Percentiles rank a stretch among this genome's conserved stretches.
Evolutionary conservation across 169 alveolate species (phyloP).

Genomic region (Cytauxzoon felis): DNA sequence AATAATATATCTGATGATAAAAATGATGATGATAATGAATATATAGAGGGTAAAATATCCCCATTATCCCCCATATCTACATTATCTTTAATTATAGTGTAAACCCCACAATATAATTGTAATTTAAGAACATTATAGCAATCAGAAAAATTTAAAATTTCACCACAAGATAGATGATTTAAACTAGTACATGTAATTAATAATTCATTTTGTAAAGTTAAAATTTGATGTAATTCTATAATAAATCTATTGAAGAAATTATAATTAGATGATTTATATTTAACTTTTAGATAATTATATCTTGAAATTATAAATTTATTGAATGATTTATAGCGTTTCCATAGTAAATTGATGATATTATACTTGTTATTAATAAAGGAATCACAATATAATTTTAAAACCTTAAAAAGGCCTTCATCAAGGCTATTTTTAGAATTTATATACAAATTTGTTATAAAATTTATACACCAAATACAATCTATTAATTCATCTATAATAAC

Average conservation of each 20-base stretch:
- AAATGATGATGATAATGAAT: no score
- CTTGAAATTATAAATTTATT: background rate
- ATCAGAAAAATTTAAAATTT: background rate
- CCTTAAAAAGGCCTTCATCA: background rate
- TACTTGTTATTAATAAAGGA: background rate
- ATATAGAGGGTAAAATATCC: no score
- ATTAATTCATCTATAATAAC: slow-evolving; percentile 28
- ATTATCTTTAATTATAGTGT: background rate
- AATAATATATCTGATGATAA: no score
- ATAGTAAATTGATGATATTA: background rate
- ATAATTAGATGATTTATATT: background rate
- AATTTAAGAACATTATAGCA: background rate
- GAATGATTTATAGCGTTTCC: no score
- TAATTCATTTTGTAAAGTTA: background rate
- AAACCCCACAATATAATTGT: background rate
- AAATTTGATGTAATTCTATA: background rate
- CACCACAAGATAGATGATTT: background rate
- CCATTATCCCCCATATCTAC: background rate
- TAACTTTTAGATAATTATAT: background rate
- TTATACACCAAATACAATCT: slow-evolving; percentile 20
- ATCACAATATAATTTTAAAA: background rate
- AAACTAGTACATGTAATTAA: background rate
- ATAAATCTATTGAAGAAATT: background rate
- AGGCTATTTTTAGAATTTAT: no score
- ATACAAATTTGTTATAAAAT: background rate